phyloP scores from a whole-genome alignment of 371 early-diverging fungal genomes.

The Mortierella sp. region DNA sequence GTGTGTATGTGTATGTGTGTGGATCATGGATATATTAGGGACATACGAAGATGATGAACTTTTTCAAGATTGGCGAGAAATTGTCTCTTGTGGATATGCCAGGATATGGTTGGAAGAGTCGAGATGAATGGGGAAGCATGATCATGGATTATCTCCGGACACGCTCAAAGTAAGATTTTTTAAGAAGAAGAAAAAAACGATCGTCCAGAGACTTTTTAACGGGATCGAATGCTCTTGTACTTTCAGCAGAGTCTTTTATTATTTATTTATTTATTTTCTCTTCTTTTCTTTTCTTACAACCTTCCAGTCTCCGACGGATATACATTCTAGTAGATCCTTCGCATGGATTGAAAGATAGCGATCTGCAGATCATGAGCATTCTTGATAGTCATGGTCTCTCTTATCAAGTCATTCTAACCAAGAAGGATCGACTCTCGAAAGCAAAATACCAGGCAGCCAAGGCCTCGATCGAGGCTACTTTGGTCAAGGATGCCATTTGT shows the following conservation, averaged over 20 bases:
- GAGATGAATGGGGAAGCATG: conserved; percentile 79
- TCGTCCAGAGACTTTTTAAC: too few species aligned
- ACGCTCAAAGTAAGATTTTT: conserved; percentile 64
- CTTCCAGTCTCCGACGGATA: conserved; percentile 64
- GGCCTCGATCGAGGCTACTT: conserved; percentile 56
- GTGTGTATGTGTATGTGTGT: too few species aligned
- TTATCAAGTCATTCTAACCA: conserved; percentile 75
- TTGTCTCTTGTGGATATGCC: conserved; percentile 85
- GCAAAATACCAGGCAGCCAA: conserved; percentile 55
- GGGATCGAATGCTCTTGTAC: neutral
- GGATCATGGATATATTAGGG: conserved; percentile 69
- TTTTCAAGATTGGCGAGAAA: conserved; percentile 67
- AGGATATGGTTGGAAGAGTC: conserved; percentile 80
- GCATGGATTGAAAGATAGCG: conserved; percentile 75
- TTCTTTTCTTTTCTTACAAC: neutral
- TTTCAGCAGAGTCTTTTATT: neutral
- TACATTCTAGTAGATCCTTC: conserved; percentile 75
- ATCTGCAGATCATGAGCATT: conserved; percentile 65
- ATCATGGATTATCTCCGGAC: conserved; percentile 68
- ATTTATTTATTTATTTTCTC: neutral
- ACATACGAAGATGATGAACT: conserved; percentile 77
- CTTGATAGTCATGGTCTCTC: conserved; percentile 66
- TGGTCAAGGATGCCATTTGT: conserved; percentile 61
- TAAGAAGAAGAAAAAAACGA: neutral
- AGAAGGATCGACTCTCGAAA: conserved; percentile 66